These are phyloP conservation scores for Arachnomyces sp. DNA, from an alignment of 2,329 filamentous ascomycete species.

Conservation along the genomic window DNA sequence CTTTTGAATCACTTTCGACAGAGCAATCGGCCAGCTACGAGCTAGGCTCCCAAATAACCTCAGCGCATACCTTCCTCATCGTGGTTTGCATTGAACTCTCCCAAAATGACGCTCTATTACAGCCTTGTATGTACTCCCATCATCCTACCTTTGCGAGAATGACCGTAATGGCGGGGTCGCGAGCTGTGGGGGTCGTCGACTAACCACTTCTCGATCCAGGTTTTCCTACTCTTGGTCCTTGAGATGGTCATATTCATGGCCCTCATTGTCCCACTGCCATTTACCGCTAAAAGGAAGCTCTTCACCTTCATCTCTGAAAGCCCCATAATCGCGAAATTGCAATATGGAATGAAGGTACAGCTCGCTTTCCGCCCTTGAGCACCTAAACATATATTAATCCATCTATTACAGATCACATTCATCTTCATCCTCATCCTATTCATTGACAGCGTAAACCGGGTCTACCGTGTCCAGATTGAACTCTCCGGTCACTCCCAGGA, in stretches of 20 bases:
- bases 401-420: conserved; percentile 65
- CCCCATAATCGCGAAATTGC: conserved; percentile 75
- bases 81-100: too few relatives aligned
- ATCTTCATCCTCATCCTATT: conserved; percentile 99
- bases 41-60: too few relatives aligned
- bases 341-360: conserved; percentile 83
- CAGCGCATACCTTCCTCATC: too few relatives aligned
- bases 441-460: conserved; percentile 89
- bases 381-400: not conserved
- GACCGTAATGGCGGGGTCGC: conserved; percentile 1
- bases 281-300: conserved; percentile 72
- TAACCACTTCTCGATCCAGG: conserved; percentile 24
- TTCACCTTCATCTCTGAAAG: conserved; percentile 96
- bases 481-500: conserved; percentile 63
- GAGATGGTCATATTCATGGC: conserved; percentile 44
- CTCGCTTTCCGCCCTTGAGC: not conserved
- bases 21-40: too few relatives aligned
- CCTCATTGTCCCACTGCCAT: conserved; percentile 70
- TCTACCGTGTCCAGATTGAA: conserved; percentile 93
- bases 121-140: conserved; percentile 46
- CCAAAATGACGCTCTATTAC: conserved; percentile 62
- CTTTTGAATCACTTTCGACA: too few relatives aligned
- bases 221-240: conserved; percentile 41
- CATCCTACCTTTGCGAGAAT: not conserved
- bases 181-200: not conserved